Evolutionary conservation across 345 rosid genomes (phyloP), one percentile per base, ranked within the genome.

Genomic region (Lepidium africanum): DNA sequence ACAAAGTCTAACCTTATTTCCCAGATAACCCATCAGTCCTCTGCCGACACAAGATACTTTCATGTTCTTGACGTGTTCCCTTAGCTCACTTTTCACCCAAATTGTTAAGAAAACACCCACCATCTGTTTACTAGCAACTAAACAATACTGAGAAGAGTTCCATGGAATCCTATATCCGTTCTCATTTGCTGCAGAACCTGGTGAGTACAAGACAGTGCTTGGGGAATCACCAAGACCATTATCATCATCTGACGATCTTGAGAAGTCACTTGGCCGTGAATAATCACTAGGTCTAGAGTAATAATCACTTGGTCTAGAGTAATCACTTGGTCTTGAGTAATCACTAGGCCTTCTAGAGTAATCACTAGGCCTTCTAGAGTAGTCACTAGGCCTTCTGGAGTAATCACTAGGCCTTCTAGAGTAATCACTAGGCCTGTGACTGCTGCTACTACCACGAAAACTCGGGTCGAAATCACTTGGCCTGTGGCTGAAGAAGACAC

Each of bases 21-120:
- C 96, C 0, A 94, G 97, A 78, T 94, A 94, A 57, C 99, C 99
- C 97, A 91, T 94, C 76, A 94, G 52, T 70, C 99, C 99, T 84
- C 99, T 81, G 46, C 99, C 99, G 56, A 94, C 93, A 76, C 96
- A 87, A 72, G 97, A 94, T 41, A 94, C 96, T 80, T 94, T 94
- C 89, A 91, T 86, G 87, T 91, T 91, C 65, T 77, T 85, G 59
- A 91, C 96, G 48, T 87, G 84, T 67, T 94, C 96, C 77, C 85
- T 76, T 64, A 94, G 71, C 67, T 94, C 99, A 39, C 90, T 84
- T 75, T 88, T 85, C 73, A 87, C 99, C 99, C 99, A 94, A 40
- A 94, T 75, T 1, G 99, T 94, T 49, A 94, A 83, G 68, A 91
- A 91, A 70, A 94, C 83, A 73, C 99, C 99, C 53, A 94, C 99